These are phyloP conservation scores for Pochonia chlamydosporia DNA, from an alignment of 2,329 filamentous ascomycete species.

Conservation along the genomic window DNA sequence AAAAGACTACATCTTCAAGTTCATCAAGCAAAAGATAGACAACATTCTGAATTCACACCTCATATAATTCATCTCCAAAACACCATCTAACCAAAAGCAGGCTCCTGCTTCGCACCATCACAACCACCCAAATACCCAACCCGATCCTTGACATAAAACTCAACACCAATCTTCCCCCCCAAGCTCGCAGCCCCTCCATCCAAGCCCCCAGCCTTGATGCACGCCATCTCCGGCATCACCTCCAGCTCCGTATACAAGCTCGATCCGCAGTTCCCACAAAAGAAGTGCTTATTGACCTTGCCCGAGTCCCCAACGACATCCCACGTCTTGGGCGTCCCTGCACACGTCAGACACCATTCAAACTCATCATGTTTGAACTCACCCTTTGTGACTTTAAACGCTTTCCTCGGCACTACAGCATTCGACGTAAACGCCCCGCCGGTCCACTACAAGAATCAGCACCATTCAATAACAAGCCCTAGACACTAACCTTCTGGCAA, in stretches of 20 bases:
- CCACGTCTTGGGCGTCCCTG: conserved; percentile 41
- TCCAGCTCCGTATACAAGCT: conserved; percentile 47
- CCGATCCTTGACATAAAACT: conserved; percentile 48
- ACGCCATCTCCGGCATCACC: conserved; percentile 42
- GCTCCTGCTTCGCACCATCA: conserved; percentile 22
- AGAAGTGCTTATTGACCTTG: conserved; percentile 51
- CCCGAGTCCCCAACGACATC: conserved; percentile 42
- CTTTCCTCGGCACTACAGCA: conserved; percentile 38
- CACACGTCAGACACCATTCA: background rate
- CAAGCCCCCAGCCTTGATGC: conserved; percentile 45
- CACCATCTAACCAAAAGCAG: conserved; percentile 3
- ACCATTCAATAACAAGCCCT: background rate
- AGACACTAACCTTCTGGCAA: conserved; percentile 42
- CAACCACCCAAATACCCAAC: conserved; percentile 34
- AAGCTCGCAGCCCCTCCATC: conserved; percentile 41
- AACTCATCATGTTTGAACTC: background rate
- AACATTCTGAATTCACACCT: background rate
- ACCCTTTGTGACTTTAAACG: conserved; percentile 45
- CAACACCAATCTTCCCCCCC: conserved; percentile 37
- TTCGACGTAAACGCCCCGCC: conserved; percentile 51
- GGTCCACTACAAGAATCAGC: conserved; percentile 31
- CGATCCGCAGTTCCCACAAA: conserved; percentile 46
- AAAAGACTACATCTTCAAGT: too few species aligned
- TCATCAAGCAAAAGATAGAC: too few species aligned
- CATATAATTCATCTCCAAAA: background rate